These are phyloP conservation scores for Glebionis coronaria DNA, from an alignment of 129 eudicot species.

Conservation along the genomic window DNA sequence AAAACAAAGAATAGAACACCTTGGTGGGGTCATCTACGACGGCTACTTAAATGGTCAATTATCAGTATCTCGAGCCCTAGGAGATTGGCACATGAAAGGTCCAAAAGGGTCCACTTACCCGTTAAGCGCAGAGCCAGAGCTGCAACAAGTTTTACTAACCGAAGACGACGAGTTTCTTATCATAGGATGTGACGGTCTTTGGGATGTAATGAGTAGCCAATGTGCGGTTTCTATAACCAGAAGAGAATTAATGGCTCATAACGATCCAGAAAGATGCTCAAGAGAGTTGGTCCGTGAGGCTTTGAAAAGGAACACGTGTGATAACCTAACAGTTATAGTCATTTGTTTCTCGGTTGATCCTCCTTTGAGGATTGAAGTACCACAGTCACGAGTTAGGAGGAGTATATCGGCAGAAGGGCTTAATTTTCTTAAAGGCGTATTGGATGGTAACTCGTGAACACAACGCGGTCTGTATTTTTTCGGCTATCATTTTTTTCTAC, in stretches of 20 bases:
- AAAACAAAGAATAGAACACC: conserved; percentile 59
- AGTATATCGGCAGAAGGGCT: conserved; percentile 84
- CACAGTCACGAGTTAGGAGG: conserved; percentile 50
- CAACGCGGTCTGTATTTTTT: neutral
- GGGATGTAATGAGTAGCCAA: conserved; percentile 98
- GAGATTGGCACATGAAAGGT: conserved; percentile 99
- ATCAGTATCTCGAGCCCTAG: conserved; percentile 88
- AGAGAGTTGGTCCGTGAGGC: conserved; percentile 83
- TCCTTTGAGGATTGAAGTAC: conserved; percentile 63
- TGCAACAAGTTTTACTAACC: conserved; percentile 45
- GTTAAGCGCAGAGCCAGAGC: conserved; percentile 73
- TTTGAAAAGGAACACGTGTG: conserved; percentile 63
- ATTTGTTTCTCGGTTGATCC: conserved; percentile 77
- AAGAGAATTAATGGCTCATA: conserved; percentile 69
- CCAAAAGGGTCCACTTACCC: conserved; percentile 74
- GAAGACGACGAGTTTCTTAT: conserved; percentile 89
- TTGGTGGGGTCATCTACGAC: conserved; percentile 84
- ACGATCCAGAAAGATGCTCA: conserved; percentile 82
- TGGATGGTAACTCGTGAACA: conserved; percentile 44
- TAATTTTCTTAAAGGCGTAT: conserved; percentile 67
- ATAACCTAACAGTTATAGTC: conserved; percentile 70
- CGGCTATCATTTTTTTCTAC: neutral
- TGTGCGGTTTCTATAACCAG: conserved; percentile 71
- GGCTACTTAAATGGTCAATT: conserved; percentile 86
- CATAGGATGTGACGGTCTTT: conserved; percentile 83